Conservation (phyloP, 2,329 filamentous ascomycete species). For the Phialophora macrospora region DNA sequence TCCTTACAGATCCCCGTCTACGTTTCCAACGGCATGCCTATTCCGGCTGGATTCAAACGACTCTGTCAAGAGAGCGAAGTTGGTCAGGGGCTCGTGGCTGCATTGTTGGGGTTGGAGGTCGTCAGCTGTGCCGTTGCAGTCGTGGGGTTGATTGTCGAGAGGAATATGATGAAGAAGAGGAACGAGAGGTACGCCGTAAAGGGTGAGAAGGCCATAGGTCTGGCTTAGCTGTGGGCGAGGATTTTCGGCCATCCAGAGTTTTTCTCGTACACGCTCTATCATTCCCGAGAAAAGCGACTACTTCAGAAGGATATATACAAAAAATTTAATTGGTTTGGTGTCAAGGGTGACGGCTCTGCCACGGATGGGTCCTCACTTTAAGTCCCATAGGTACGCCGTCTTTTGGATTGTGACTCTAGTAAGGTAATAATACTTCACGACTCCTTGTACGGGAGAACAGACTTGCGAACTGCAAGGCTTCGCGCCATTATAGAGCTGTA, state of each 20-base stretch:
- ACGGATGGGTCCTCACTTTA: neutral
- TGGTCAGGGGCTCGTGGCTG: constrained; percentile 46
- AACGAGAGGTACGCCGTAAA: constrained; percentile 31
- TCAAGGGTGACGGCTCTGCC: neutral
- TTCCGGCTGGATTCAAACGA: constrained; percentile 46
- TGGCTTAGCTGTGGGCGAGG: neutral
- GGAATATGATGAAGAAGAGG: constrained; percentile 49
- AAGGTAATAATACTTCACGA: too few species aligned
- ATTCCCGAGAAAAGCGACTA: neutral
- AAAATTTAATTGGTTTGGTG: neutral
- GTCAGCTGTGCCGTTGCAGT: constrained; percentile 42
- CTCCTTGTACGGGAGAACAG: neutral
- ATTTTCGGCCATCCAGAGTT: neutral
- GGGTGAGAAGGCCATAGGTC: constrained; percentile 4
- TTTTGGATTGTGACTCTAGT: neutral
- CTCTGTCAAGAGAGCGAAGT: constrained; percentile 48
- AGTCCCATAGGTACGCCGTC: neutral
- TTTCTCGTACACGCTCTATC: neutral
- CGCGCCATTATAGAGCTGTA: neutral
- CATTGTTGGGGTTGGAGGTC: constrained; percentile 41
- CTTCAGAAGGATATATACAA: neutral
- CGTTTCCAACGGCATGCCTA: constrained; percentile 30
- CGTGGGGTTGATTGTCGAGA: constrained; percentile 27
- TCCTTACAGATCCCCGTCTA: constrained; percentile 33
- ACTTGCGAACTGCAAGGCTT: neutral